Evolutionary conservation across 2,329 filamentous ascomycete species (phyloP).

Genomic region (Zymoseptoria ardabiliae): DNA sequence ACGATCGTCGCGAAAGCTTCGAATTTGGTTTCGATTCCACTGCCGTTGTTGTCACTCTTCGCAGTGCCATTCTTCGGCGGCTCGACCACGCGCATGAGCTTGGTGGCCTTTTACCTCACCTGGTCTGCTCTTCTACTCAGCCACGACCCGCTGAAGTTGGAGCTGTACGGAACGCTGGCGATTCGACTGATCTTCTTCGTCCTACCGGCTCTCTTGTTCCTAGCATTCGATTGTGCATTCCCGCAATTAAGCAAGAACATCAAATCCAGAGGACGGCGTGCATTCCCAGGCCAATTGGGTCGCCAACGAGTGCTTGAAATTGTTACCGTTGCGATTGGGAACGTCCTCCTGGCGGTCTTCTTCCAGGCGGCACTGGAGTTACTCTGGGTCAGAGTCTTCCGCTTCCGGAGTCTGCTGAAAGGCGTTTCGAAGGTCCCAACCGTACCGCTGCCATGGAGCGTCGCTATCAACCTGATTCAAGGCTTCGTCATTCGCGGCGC

Average conservation of each 20-base stretch:
- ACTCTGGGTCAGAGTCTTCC: conserved; percentile 46
- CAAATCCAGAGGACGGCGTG: conserved; percentile 57
- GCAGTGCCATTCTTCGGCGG: conserved; percentile 67
- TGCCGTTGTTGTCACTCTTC: conserved; percentile 52
- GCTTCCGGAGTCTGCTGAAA: conserved; percentile 48
- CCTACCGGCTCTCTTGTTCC: conserved; percentile 63
- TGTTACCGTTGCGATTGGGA: conserved; percentile 47
- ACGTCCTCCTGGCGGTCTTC: conserved; percentile 47
- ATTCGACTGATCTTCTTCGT: conserved; percentile 65
- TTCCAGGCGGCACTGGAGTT: conserved; percentile 52
- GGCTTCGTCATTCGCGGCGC: conserved; percentile 53
- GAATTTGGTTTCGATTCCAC: conserved; percentile 25
- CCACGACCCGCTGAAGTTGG: conserved; percentile 66
- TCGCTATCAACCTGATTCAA: conserved; percentile 48
- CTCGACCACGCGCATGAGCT: conserved; percentile 71
- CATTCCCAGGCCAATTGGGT: conserved; percentile 40
- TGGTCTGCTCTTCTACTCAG: conserved; percentile 78
- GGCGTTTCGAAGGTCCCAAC: conserved; percentile 51
- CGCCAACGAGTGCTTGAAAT: conserved; percentile 42
- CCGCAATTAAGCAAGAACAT: conserved; percentile 62
- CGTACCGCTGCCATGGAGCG: conserved; percentile 49
- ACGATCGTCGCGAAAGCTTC: conserved; percentile 22
- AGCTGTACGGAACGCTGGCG: conserved; percentile 62
- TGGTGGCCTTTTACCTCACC: conserved; percentile 84
- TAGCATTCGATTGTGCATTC: conserved; percentile 62